Conservation (phyloP, 2,329 filamentous ascomycete genomes). For the Sporothrix phasma region DNA sequence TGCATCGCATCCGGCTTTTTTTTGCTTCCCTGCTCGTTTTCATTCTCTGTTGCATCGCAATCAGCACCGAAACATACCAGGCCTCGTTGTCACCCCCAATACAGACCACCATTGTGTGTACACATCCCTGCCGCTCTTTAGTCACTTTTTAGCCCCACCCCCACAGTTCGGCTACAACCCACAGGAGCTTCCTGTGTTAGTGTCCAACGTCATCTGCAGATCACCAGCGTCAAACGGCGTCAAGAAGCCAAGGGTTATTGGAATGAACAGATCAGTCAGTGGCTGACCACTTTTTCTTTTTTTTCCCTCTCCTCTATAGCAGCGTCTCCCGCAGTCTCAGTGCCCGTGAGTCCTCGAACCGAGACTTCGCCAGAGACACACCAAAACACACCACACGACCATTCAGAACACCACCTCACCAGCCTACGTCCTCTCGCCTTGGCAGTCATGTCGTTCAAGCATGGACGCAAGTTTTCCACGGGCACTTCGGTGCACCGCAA, state of each 20-base stretch:
- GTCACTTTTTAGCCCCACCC: constrained; percentile 23
- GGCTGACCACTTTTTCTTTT: background rate
- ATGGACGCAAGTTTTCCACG: constrained; percentile 33
- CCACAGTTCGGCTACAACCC: constrained; percentile 23
- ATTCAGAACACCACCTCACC: background rate
- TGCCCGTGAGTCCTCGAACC: background rate
- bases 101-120: constrained; percentile 3
- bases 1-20: constrained; percentile 19
- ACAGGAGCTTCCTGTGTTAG: constrained; percentile 6
- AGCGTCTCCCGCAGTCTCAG: background rate
- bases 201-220: background rate
- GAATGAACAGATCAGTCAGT: background rate
- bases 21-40: background rate
- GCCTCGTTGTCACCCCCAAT: background rate
- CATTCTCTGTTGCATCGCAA: background rate
- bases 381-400: background rate
- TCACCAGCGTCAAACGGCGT: background rate
- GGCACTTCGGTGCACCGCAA: constrained; percentile 37
- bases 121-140: constrained; percentile 16
- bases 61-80: background rate
- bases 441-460: constrained; percentile 10
- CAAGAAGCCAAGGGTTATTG: too few relatives aligned
- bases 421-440: background rate
- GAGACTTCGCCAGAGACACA: background rate
- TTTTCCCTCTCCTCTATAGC: too few relatives aligned